Evolutionary conservation across 495 filamentous ascomycete species (phyloP).

Genomic region (Neurospora sp.): DNA sequence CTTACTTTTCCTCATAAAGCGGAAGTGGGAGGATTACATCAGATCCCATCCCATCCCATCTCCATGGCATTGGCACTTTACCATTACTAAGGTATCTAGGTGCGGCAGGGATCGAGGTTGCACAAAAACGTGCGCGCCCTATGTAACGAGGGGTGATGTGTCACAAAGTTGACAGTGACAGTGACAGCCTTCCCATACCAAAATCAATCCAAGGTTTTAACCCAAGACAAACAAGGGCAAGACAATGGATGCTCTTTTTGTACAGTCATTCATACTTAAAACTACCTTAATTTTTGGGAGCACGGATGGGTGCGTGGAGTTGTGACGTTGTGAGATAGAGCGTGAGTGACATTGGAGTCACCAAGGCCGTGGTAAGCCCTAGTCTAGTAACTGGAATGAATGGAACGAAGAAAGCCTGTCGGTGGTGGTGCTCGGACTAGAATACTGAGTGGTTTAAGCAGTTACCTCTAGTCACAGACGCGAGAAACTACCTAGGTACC

Average conservation of each 20-base stretch:
- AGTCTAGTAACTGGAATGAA: background rate
- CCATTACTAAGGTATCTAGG: background rate
- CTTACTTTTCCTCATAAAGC: background rate
- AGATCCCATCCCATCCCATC: background rate
- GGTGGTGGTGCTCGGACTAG: background rate
- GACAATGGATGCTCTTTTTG: background rate
- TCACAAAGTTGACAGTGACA: background rate
- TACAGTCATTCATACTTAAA: background rate
- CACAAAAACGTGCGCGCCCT: background rate
- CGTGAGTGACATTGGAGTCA: background rate
- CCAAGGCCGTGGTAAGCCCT: background rate
- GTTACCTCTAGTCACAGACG: background rate
- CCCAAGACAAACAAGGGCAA: background rate
- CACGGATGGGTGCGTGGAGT: background rate
- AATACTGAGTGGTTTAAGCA: too few relatives aligned
- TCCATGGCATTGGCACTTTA: background rate
- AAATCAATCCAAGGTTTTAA: background rate
- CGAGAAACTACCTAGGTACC: background rate
- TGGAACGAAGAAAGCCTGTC: background rate
- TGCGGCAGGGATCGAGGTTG: background rate
- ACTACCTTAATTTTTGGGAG: background rate
- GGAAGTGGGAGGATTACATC: background rate
- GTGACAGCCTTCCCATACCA: background rate
- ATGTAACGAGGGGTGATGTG: background rate
- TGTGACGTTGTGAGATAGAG: background rate